Base-by-base conservation (phyloP, 306 rosid genomes). In the Potentilla sterilis region DNA sequence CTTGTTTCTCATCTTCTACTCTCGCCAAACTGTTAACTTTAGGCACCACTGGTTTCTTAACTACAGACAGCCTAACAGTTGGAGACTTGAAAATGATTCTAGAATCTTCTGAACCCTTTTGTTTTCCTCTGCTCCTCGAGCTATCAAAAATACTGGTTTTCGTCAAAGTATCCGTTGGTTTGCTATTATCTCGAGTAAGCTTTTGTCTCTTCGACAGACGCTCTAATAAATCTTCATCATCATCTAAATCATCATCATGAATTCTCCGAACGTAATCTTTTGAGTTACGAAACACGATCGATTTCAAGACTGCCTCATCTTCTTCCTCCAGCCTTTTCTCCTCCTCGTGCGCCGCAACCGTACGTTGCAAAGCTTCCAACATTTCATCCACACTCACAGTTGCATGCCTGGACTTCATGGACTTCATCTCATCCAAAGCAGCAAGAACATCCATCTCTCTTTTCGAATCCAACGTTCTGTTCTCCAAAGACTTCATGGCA, bases 371-470 rank as follows among this genome's bases (percentile, higher is more conserved):
- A 52, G 96, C 92, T 81, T 81, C 88, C 46, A 94, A 89, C 98
- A 94, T 94, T 35, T 89, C 89, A 77, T 94, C 98, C 49, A 89
- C 91, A 54, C 89, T 73, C 44, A 94, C 93, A 77, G 90, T 90
- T n/a, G 97, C 96, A 62, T 89, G 98, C 85, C 97, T 87, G 9
- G 94, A 89, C 98, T 89, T 93, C 96, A 91, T 91, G 65, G 98
- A 93, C 83, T 87, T 93, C 98, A 93, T 93, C 82, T 93, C 98
- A 85, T 93, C 98, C 84, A 93, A 78, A 46, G 98, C 97, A 72
- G 98, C 96, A 75, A 89, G 83, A 75, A 89, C 88, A 71, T 85
- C 91, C 89, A 87, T 85, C 75, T 87, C 86, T 7, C 86, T 83
- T 74, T 91, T 93, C 9, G 97, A 93, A 81, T 91, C 98, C 80